These are phyloP conservation scores for Alnus glutinosa DNA, from an alignment of 306 rosid genomes.

Conservation along the genomic window DNA sequence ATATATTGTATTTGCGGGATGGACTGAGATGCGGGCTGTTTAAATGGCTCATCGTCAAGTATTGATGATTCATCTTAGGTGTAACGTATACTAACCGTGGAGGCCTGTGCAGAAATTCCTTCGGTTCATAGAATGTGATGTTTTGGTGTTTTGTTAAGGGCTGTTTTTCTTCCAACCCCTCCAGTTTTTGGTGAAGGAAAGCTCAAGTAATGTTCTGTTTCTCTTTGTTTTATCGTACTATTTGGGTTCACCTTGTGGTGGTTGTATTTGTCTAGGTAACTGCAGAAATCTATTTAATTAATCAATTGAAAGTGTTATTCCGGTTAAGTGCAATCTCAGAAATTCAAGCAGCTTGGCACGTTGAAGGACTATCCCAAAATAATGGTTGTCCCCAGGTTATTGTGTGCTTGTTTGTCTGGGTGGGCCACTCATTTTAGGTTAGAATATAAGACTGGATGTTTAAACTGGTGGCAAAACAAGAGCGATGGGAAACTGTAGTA, in stretches of 20 bases:
- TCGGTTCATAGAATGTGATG: constrained; percentile 25
- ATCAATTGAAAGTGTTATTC: too few species aligned
- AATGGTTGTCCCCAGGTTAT: too few species aligned
- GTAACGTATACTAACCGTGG: constrained; percentile 60
- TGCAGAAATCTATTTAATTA: too few species aligned
- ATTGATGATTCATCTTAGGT: constrained; percentile 55
- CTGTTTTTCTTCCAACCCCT: constrained; percentile 24
- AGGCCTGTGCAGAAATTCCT: constrained; percentile 77
- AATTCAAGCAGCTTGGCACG: too few species aligned
- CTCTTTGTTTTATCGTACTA: background rate
- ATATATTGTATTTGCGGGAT: constrained; percentile 33
- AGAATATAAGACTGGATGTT: too few species aligned
- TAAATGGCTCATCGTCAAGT: constrained; percentile 46
- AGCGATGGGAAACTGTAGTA: too few species aligned
- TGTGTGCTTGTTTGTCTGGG: too few species aligned
- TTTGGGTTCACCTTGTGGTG: background rate
- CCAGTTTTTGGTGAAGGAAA: constrained; percentile 28
- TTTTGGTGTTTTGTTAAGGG: constrained; percentile 35
- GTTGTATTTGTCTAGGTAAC: background rate
- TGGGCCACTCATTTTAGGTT: too few species aligned
- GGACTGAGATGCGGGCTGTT: constrained; percentile 35
- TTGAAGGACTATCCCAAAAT: too few species aligned
- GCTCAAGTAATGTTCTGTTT: background rate
- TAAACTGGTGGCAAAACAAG: too few species aligned
- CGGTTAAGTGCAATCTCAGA: too few species aligned